phyloP scores from a whole-genome alignment of 768 basidiomycete species.

The Lactarius pseudohatsudake region DNA sequence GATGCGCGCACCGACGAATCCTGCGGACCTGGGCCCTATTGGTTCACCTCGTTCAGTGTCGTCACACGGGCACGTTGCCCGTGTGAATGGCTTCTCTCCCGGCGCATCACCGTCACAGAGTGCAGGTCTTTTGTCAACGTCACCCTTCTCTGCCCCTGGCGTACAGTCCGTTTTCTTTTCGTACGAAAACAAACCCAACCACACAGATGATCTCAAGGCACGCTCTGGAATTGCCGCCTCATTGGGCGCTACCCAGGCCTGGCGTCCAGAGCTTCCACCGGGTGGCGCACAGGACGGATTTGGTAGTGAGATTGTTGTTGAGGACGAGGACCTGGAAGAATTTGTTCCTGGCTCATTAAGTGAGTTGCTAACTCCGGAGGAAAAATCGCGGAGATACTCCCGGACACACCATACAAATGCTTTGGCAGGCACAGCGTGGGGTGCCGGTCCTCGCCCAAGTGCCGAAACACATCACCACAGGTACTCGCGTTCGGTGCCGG shows the following conservation, averaged over 20 bases:
- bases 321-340: slow-evolving; percentile 82
- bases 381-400: slow-evolving; percentile 79
- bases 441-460: slow-evolving; percentile 30
- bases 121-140: slow-evolving; percentile 49
- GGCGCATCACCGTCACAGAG: slow-evolving; percentile 54
- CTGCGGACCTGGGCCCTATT: slow-evolving; percentile 75
- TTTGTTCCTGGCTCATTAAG: slow-evolving; percentile 86
- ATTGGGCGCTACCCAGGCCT: slow-evolving; percentile 55
- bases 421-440: slow-evolving; percentile 26
- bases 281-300: slow-evolving; percentile 18
- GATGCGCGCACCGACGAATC: slow-evolving; percentile 39
- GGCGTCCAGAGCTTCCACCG: slow-evolving; percentile 34
- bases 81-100: slow-evolving; percentile 52
- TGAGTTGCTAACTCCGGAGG: slow-evolving; percentile 87
- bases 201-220: slow-evolving; percentile 39
- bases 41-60: slow-evolving; percentile 62
- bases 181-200: slow-evolving; percentile 33
- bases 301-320: slow-evolving; percentile 44
- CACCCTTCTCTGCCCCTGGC: slow-evolving; percentile 78
- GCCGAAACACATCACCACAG: slow-evolving; percentile 51
- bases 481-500: slow-evolving; percentile 83
- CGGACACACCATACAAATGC: slow-evolving; percentile 54
- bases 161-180: slow-evolving; percentile 55
- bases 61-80: slow-evolving; percentile 38
- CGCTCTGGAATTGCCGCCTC: slow-evolving; percentile 61